Base-by-base conservation (phyloP, 148 eudicot species). In the Simmondsia chinensis region DNA sequence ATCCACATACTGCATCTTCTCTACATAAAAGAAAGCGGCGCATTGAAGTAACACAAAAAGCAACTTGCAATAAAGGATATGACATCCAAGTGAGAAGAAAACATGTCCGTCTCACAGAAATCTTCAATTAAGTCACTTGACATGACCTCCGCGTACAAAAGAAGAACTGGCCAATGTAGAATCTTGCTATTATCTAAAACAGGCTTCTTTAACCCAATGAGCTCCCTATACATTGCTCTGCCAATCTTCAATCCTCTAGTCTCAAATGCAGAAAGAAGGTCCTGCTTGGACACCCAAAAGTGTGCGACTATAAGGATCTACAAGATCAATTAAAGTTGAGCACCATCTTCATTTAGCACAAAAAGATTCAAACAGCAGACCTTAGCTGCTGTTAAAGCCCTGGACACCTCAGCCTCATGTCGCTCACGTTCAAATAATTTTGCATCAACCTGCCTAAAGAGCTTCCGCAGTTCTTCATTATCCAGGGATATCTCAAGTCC, bases 61-160 rank as follows among this genome's bases (percentile, higher is more conserved):
- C 42, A 40, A 5, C 19, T 6, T 6, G 20, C 40, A 52, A 20
- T 19, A 53, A 65, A 91, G 95, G 94, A 91, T 91, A 91, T 91
- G 72, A 79, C 56, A 65, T 91, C 94, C 27, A 85, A 79, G 64
- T 91, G 93, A 46, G 57, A 54, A 27, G 88, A 67, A 48, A 91
- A 76, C 88, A 91, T 85, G 56, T 91, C 97, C 9, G 79, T 82
- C 81, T 91, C 97, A 28, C 95, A 91, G 69, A 91, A 85, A 46
- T 91, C 95, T 74, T 91, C 97, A 27, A 91, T 82, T 52, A 91
- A 47, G 64, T 91, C 97, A 64, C 97, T 74, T 47, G 82, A 82
- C 97, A 91, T 91, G 52, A 79, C 77, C 75, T 91, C 97, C 14
- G 95, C 73, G 72, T 91, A 85, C n/a, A 91, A 69, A 56, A 91